Evolutionary conservation across 495 filamentous ascomycete genomes (phyloP).

Genomic region (Penicillium riverlandense): DNA sequence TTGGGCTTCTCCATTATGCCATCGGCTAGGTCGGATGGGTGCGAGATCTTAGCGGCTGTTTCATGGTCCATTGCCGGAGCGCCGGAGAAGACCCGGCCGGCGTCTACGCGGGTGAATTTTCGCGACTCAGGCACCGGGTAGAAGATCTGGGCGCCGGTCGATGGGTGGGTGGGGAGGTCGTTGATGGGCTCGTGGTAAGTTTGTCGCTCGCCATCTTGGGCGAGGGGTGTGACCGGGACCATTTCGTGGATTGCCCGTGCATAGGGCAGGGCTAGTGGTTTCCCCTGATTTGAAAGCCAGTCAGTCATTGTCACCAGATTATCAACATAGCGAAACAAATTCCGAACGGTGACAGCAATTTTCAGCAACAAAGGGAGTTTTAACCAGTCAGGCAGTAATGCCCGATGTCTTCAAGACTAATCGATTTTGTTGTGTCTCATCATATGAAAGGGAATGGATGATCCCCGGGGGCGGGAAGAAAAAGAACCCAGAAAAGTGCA

Average conservation of each 20-base stretch:
- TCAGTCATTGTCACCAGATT: slow-evolving; percentile 5
- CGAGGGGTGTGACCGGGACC: slow-evolving; percentile 56
- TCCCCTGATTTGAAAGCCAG: slow-evolving; percentile 48
- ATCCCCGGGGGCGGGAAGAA: slow-evolving; percentile 2
- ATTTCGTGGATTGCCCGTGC: slow-evolving; percentile 68
- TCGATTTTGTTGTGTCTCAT: slow-evolving; percentile 76
- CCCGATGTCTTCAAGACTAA: slow-evolving; percentile 97
- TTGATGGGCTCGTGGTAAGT: slow-evolving; percentile 77
- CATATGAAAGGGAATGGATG: slow-evolving; percentile 34
- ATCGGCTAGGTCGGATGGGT: slow-evolving; percentile 23
- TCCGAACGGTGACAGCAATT: no score
- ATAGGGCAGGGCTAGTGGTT: slow-evolving; percentile 70
- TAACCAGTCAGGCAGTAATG: slow-evolving; percentile 55
- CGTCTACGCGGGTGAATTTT: slow-evolving; percentile 81
- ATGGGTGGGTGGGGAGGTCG: slow-evolving; percentile 75
- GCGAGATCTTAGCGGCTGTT: slow-evolving; percentile 11
- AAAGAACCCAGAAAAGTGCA: background rate
- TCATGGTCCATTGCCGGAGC: slow-evolving; percentile 29
- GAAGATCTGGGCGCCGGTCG: slow-evolving; percentile 80
- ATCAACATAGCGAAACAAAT: background rate
- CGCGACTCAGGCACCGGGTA: slow-evolving; percentile 85
- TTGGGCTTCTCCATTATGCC: slow-evolving; percentile 19
- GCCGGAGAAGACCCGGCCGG: slow-evolving; percentile 72
- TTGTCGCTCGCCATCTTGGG: slow-evolving; percentile 14
- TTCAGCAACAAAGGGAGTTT: slow-evolving; percentile 30